Evolutionary conservation across 495 filamentous ascomycete genomes (phyloP).

Genomic region (Daldinia bambusicola): DNA sequence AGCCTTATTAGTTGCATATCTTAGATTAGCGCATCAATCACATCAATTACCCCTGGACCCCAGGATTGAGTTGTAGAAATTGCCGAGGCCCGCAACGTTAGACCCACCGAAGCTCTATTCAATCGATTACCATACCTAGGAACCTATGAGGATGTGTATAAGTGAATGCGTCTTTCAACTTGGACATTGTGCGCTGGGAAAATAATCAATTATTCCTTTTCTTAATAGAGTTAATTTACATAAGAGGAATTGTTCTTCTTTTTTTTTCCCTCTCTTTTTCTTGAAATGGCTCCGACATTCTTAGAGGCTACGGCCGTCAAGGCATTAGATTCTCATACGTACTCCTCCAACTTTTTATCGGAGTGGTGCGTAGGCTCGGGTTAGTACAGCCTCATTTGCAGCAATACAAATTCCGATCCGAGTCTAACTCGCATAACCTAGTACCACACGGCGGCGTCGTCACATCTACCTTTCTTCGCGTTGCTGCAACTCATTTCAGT

Average conservation of each 20-base stretch:
- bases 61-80: background rate
- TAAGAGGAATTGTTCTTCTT: no score
- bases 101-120: background rate
- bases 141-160: background rate
- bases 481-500: constrained; percentile 69
- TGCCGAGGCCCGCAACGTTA: background rate
- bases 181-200: background rate
- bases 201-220: background rate
- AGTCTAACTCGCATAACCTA: constrained; percentile 40
- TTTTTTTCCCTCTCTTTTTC: background rate
- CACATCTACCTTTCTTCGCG: constrained; percentile 68
- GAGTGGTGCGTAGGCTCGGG: constrained; percentile 81
- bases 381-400: constrained; percentile 37
- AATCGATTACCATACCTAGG: background rate
- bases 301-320: constrained; percentile 67
- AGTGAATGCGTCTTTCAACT: background rate
- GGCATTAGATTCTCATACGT: constrained; percentile 67
- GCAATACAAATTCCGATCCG: background rate
- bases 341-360: constrained; percentile 65
- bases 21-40: background rate
- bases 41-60: background rate
- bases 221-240: background rate
- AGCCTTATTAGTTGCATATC: background rate
- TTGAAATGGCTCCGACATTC: constrained; percentile 55
- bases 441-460: constrained; percentile 85